These are phyloP conservation scores for Pyrenula aspistea DNA, from an alignment of 495 filamentous ascomycete genomes.

Conservation along the genomic window DNA sequence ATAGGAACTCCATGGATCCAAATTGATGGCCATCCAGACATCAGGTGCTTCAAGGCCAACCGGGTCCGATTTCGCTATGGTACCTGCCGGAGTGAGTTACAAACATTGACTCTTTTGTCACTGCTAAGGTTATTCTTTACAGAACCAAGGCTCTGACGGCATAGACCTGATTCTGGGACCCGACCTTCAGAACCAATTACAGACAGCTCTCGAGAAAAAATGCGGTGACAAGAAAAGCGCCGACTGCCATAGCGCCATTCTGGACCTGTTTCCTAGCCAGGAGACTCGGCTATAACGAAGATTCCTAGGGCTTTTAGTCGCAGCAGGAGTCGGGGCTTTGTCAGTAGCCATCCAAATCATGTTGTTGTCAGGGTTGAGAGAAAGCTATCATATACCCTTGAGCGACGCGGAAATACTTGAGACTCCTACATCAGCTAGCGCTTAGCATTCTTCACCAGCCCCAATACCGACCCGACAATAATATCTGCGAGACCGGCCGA, in stretches of 20 bases:
- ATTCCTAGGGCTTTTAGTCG: background rate
- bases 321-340: background rate
- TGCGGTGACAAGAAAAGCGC: background rate
- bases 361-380: background rate
- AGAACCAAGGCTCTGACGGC: background rate
- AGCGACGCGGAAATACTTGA: background rate
- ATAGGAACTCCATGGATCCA: background rate
- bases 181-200: background rate
- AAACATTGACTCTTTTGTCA: background rate
- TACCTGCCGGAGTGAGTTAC: background rate
- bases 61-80: background rate
- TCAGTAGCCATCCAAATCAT: background rate
- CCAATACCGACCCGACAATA: background rate
- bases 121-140: too few species aligned
- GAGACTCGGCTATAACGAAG: background rate
- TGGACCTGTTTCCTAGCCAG: background rate
- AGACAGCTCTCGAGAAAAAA: background rate
- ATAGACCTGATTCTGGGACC: background rate
- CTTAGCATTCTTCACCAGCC: background rate
- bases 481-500: background rate
- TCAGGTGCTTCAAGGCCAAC: background rate
- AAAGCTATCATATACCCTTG: background rate
- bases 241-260: background rate
- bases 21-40: background rate
- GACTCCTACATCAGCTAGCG: background rate